phyloP scores from a whole-genome alignment of 2,329 filamentous ascomycete genomes.

The Hymenoscyphus scutula region DNA sequence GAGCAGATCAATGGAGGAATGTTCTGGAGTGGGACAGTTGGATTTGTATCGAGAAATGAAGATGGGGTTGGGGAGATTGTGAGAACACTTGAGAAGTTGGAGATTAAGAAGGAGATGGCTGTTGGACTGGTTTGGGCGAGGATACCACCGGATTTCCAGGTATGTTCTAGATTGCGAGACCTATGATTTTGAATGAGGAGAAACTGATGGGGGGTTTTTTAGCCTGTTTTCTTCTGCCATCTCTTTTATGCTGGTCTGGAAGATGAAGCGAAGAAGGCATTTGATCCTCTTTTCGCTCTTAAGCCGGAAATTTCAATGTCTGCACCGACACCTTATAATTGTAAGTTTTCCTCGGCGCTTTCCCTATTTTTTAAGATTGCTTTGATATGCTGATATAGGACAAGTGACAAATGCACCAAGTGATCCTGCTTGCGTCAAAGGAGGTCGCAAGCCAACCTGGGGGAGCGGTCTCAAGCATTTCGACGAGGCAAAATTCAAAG shows the following conservation, averaged over 20 bases:
- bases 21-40: conserved; percentile 11
- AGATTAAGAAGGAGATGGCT: conserved; percentile 11
- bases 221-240: conserved; percentile 6
- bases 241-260: conserved; percentile 7
- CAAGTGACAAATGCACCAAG: conserved; percentile 9
- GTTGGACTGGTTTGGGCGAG: conserved; percentile 8
- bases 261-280: conserved; percentile 4
- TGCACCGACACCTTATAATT: conserved; percentile 8
- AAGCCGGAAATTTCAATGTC: background rate
- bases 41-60: background rate
- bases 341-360: background rate
- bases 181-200: background rate
- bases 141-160: conserved; percentile 1
- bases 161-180: background rate
- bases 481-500: background rate
- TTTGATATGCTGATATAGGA: background rate
- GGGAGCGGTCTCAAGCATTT: conserved; percentile 1
- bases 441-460: conserved; percentile 7
- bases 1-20: conserved; percentile 6
- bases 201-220: background rate
- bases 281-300: conserved; percentile 5
- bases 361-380: background rate
- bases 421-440: conserved; percentile 8
- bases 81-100: conserved; percentile 3
- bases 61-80: background rate